Evolutionary conservation across 352 stramenopile genomes (phyloP), one percentile per base, ranked within the genome.

Genomic region (Globisporangium spinosum): DNA sequence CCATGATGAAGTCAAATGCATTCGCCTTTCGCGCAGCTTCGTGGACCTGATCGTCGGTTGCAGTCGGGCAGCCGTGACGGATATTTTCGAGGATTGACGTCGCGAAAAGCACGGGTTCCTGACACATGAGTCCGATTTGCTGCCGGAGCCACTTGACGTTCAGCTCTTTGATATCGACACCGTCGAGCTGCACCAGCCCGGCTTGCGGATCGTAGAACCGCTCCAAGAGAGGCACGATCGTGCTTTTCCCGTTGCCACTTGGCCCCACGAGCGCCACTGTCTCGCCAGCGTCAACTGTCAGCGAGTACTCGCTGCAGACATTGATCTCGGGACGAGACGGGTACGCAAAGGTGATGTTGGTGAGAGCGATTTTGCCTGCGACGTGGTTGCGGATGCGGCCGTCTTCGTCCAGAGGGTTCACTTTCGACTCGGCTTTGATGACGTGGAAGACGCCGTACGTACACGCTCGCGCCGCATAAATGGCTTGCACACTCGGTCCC

Each of bases 1-100:
- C 57, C 61, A 75, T 80, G 64, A 98, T 98, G 70, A 99, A 98
- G 35, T 89, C 78, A 66, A 96, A 94, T 3, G 93, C 93, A 70
- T 98, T 98, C 5, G 94, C 92, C 34, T 43, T 67, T 38, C 35
- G 13, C 17, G 62, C 67, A 8, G 82, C 82, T 7, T 87, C 73
- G 7, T 80, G 65, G 8, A 98, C 82, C 47, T 63, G 27, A 20
- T 56, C 40, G 27, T 92, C 71, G 9, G 71, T 91, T 20, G 87
- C 87, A 25, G 72, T 59, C 13, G 78, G 77, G 32, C 72, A 78
- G 2, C 90, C 91, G 69, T 97, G 83, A 1, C 76, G 75, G 47
- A 97, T 91, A 55, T 95, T 95, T 67, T 87, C 86, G 49, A 82
- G 65, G 61, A 98, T 80, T 10, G 75, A 71, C 2, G 66, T 69